Percentiles rank a stretch among this genome's conserved stretches.
These are phyloP conservation scores for Bryoerythrophyllum caledonicum DNA, from an alignment of 225 moss, liverwort and hornwort species.

Conservation along the genomic window DNA sequence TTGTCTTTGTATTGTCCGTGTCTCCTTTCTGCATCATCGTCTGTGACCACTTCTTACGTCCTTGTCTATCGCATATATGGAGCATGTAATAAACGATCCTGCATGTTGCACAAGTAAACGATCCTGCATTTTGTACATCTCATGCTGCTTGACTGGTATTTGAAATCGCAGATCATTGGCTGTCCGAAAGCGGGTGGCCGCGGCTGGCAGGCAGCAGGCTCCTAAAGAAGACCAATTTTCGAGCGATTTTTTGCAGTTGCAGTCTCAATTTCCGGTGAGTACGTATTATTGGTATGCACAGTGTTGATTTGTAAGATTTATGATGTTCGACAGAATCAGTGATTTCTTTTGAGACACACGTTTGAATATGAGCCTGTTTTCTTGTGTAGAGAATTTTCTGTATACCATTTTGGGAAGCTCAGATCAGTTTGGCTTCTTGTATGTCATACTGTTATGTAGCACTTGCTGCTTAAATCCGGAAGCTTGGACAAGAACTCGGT, in stretches of 20 bases:
- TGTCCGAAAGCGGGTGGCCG: slow-evolving; percentile 56
- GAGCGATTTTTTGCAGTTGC: slow-evolving; percentile 75
- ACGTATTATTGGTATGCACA: neutral
- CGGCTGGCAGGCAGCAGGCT: slow-evolving; percentile 55
- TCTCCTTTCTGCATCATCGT: slow-evolving; percentile 13
- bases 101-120: neutral
- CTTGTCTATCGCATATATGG: neutral
- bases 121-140: neutral
- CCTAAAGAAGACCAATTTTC: slow-evolving; percentile 93
- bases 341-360: neutral
- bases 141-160: slow-evolving; percentile 13
- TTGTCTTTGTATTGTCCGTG: slow-evolving; percentile 4
- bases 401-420: neutral
- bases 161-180: slow-evolving; percentile 53
- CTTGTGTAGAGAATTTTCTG: neutral
- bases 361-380: neutral
- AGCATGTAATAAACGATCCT: neutral
- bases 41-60: slow-evolving; percentile 7
- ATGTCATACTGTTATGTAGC: neutral
- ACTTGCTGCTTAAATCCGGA: neutral
- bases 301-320: neutral
- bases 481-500: neutral
- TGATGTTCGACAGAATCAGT: neutral
- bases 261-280: slow-evolving; percentile 73
- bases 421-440: neutral